A percentile compares a stretch with the other conserved stretches of the same genome.
Conservation (phyloP, 176 grass and related monocot species). For the Juncus effusus region DNA sequence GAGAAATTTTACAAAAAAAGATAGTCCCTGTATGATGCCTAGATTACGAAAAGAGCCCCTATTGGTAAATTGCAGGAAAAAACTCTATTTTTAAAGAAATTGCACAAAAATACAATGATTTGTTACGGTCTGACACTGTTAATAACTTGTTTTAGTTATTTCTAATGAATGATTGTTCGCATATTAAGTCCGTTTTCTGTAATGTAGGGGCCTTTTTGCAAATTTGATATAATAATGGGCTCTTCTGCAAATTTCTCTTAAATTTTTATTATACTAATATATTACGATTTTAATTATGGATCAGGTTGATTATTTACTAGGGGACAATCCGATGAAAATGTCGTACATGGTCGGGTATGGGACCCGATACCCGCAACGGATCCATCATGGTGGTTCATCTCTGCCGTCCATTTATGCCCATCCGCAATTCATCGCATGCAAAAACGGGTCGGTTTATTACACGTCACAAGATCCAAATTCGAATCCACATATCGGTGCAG, state of each 20-base stretch:
- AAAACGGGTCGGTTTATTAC: constrained; percentile 73
- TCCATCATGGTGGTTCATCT: constrained; percentile 84
- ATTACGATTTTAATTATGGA: constrained; percentile 2
- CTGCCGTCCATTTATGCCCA: constrained; percentile 61
- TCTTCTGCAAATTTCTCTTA: background rate
- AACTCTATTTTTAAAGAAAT: no score
- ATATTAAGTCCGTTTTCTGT: no score
- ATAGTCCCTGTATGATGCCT: no score
- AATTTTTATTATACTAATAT: background rate
- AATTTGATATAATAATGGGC: background rate
- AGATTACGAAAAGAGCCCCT: no score
- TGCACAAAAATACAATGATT: no score
- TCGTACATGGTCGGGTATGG: constrained; percentile 97
- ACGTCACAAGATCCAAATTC: constrained; percentile 47
- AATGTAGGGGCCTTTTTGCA: no score
- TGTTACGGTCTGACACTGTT: no score
- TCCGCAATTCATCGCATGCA: constrained; percentile 57
- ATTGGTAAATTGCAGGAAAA: no score
- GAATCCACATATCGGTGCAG: constrained; percentile 66
- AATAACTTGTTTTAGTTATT: no score
- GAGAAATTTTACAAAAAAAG: no score
- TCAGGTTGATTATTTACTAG: constrained; percentile 78
- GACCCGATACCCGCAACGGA: constrained; percentile 55
- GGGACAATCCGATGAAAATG: constrained; percentile 89
- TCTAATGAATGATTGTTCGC: no score